These are phyloP conservation scores for Hypericum perforatum DNA, from an alignment of 345 rosid species.

Conservation along the genomic window DNA sequence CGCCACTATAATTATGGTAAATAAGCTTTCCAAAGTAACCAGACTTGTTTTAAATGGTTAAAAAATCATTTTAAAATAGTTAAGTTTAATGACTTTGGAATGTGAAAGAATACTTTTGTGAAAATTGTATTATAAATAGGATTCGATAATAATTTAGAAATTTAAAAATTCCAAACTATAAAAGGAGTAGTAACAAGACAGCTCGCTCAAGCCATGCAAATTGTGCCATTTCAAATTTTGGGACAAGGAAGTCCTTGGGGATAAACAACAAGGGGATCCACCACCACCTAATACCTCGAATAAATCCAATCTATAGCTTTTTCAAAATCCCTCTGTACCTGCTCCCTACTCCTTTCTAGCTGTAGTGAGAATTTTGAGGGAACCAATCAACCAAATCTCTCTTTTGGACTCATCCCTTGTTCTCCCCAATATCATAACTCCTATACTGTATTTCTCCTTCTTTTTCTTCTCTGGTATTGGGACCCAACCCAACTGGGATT, in stretches of 20 bases:
- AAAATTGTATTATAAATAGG: too few relatives aligned
- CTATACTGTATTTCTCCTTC: too few relatives aligned
- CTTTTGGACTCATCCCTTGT: conserved; percentile 9
- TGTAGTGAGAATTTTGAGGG: not conserved
- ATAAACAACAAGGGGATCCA: conserved; percentile 11
- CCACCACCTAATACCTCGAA: not conserved
- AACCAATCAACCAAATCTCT: conserved; percentile 17
- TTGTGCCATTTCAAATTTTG: conserved; percentile 8
- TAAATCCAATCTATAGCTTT: too few relatives aligned
- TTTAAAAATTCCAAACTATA: conserved; percentile 20
- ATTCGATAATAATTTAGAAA: not conserved
- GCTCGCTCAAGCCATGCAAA: conserved; percentile 19
- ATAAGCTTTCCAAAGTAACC: too few relatives aligned
- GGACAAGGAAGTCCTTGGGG: conserved; percentile 19
- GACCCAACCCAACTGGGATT: conserved; percentile 14
- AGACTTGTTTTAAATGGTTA: too few relatives aligned
- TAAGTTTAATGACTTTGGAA: too few relatives aligned
- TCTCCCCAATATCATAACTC: too few relatives aligned
- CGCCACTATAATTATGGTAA: too few relatives aligned
- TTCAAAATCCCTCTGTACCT: too few relatives aligned
- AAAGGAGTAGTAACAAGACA: conserved; percentile 19
- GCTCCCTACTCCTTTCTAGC: not conserved
- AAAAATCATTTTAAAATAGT: too few relatives aligned
- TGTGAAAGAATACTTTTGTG: too few relatives aligned
- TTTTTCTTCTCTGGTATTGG: too few relatives aligned